Evolutionary conservation across 2,329 filamentous ascomycete species (phyloP).

Genomic region (Fusarium liriodendri): DNA sequence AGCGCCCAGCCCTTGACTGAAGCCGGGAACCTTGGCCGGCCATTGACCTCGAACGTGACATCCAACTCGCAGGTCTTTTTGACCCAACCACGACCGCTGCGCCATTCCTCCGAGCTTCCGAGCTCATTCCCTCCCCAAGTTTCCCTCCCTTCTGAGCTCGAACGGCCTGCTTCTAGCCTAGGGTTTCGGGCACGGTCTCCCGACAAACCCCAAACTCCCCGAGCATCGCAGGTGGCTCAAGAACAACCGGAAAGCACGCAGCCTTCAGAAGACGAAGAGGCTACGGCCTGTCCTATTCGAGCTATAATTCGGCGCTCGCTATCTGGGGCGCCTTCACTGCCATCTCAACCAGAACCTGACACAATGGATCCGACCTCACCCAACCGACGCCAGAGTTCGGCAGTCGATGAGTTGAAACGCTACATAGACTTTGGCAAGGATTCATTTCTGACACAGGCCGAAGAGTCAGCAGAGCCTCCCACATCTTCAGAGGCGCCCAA

Average conservation of each 20-base stretch:
- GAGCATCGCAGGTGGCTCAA: constrained; percentile 46
- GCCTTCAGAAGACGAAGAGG: background rate
- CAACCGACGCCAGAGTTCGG: constrained; percentile 25
- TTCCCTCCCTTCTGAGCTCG: background rate
- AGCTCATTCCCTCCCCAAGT: constrained; percentile 3
- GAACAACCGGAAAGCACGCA: background rate
- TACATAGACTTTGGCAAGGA: constrained; percentile 39
- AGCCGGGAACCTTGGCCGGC: background rate
- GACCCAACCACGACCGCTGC: constrained; percentile 32
- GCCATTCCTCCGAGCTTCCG: background rate
- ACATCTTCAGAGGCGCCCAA: constrained; percentile 8
- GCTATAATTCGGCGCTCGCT: background rate
- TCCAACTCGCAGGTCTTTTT: constrained; percentile 22
- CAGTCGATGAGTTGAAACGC: constrained; percentile 38
- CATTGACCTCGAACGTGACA: background rate
- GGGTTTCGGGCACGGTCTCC: background rate
- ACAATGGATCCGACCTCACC: constrained; percentile 34
- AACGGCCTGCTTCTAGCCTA: background rate
- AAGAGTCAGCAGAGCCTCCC: constrained; percentile 7
- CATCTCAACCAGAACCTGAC: background rate
- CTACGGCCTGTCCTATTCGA: background rate
- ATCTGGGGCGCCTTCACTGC: background rate
- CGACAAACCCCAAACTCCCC: background rate
- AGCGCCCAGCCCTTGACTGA: background rate
- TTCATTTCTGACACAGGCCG: constrained; percentile 21